Base-by-base conservation (phyloP, 257 asterid species). In the Nicotiana benthamiana region DNA sequence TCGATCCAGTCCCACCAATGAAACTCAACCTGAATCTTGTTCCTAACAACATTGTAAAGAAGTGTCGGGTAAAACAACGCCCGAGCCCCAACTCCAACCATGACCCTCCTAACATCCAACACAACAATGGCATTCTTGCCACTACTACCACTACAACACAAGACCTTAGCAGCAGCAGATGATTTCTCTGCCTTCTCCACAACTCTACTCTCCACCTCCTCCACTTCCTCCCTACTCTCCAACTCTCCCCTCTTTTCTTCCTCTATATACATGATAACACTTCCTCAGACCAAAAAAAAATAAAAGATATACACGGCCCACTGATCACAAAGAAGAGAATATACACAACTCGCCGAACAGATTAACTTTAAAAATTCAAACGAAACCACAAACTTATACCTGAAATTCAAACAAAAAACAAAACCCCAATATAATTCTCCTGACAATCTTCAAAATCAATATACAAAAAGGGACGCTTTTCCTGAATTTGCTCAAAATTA, bases 1-100 rank as follows among this genome's bases (percentile, higher is more conserved):
- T 88, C 91, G 83, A 89, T 85, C 91, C 91, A 89, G 82, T 89
- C 93, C 93, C 93, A 89, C 93, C 93, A 89, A 4, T 90, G 87
- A 61, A 89, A 89, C 81, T 85, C 89, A 2, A 88, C 75, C 85
- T 89, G 90, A 76, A 89, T 75, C 80, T 85, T 86, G 51, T 89
- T 89, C 86, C 93, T 86, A 28, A 88, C 85, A 72, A 89, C 90
- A 76, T 89, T 89, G 79, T 88, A 89, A n/a, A 89, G 59, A 83
- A 89, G 80, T 2, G 93, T 89, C 5, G 93, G 93, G 67, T 89
- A 89, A 79, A 89, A 89, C 52, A 89, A 85, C 1, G 89, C 89
- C 4, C 91, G 84, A 6, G 90, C 93, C 12, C 91, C 93, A 4
- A 83, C 90, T 62, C 91, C 91, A 18, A 88, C 87, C 66, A 87